Percentiles rank a stretch among this genome's conserved stretches.
These are phyloP conservation scores for Pythium biforme DNA, from an alignment of 352 stramenopile genomes.

Conservation along the genomic window DNA sequence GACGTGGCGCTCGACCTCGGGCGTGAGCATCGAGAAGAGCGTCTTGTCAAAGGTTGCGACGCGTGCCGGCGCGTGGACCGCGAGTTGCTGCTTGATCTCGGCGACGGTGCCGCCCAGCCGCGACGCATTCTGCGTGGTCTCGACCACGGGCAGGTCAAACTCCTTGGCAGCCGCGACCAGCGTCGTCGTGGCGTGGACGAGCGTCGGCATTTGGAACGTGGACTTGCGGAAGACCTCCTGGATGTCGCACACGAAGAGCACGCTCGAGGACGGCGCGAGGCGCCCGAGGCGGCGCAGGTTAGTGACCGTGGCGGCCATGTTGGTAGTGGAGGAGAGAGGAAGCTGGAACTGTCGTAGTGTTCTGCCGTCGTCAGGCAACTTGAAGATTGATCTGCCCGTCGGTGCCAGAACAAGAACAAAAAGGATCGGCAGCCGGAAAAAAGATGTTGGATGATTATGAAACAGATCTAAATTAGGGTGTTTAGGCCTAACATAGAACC, in stretches of 20 bases:
- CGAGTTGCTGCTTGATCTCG: constrained; percentile 67
- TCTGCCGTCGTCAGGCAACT: background rate
- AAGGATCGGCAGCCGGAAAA: background rate
- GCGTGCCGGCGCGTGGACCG: constrained; percentile 28
- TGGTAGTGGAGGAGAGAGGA: background rate
- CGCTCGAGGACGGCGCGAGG: constrained; percentile 62
- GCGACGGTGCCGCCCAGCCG: constrained; percentile 90
- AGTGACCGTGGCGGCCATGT: background rate
- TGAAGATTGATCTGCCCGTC: background rate
- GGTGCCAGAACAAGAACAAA: background rate
- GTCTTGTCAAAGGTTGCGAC: constrained; percentile 95
- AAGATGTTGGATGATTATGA: background rate
- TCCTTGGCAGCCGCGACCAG: constrained; percentile 73
- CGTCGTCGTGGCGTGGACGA: constrained; percentile 82
- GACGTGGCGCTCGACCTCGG: constrained; percentile 88
- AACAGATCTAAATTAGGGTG: background rate
- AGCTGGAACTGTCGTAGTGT: background rate
- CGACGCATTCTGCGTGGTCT: constrained; percentile 96
- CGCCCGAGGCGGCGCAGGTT: constrained; percentile 39
- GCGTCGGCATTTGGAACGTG: constrained; percentile 92
- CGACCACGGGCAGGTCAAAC: constrained; percentile 91
- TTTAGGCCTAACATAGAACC: too few species aligned
- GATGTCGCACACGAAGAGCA: constrained; percentile 96
- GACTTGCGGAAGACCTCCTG: constrained; percentile 95
- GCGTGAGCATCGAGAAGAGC: constrained; percentile 97